Conservation (phyloP, 352 stramenopile species). For the Pythium brassicae region DNA sequence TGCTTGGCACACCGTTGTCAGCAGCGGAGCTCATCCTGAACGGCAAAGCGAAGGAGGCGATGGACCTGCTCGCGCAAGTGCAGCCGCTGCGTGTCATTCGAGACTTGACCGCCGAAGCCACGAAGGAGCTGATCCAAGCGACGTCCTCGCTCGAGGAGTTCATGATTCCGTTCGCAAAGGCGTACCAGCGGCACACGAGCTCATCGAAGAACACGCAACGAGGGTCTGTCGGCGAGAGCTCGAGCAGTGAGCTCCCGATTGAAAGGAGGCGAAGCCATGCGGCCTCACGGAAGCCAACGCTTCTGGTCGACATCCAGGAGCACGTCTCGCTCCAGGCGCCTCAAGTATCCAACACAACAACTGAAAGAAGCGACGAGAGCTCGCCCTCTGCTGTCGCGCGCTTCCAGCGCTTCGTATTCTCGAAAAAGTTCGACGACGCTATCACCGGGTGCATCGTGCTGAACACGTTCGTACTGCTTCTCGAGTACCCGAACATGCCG, state of each 20-base stretch:
- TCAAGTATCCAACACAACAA: neutral
- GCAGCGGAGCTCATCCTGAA: conserved; percentile 14
- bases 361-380: neutral
- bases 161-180: conserved; percentile 24
- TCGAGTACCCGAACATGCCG: conserved; percentile 66
- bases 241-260: conserved; percentile 5
- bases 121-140: conserved; percentile 52
- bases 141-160: conserved; percentile 32
- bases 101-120: conserved; percentile 60
- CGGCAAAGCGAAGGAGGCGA: conserved; percentile 12
- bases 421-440: conserved; percentile 70
- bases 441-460: conserved; percentile 62
- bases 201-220: conserved; percentile 4
- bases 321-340: conserved; percentile 9
- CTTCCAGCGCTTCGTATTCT: conserved; percentile 56
- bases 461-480: conserved; percentile 63
- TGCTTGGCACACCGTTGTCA: neutral
- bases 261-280: conserved; percentile 1
- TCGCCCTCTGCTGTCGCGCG: conserved; percentile 3
- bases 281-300: conserved; percentile 6
- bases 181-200: conserved; percentile 13
- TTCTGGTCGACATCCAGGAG: conserved; percentile 17
- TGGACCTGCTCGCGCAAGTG: conserved; percentile 26
- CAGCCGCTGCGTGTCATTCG: conserved; percentile 47
- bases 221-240: conserved; percentile 4